A percentile compares a stretch with the other conserved stretches of the same genome.
These are phyloP conservation scores for Mycena citricolor DNA, from an alignment of 1,284 basidiomycete species.

Conservation along the genomic window DNA sequence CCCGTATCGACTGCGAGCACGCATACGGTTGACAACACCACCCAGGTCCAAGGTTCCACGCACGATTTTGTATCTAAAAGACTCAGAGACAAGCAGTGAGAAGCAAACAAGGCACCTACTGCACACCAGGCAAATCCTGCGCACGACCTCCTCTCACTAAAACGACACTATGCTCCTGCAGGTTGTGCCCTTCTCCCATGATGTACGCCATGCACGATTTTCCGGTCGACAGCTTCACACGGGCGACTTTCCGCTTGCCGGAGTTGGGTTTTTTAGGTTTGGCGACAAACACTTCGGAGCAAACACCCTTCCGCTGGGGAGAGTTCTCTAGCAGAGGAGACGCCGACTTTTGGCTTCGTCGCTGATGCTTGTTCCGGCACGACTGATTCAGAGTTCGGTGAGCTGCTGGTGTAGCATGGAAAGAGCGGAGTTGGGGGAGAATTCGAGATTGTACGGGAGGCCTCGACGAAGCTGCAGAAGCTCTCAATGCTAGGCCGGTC, in stretches of 20 bases:
- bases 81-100: conserved; percentile 1
- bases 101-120: conserved; percentile 53
- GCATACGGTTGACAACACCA: conserved; percentile 84
- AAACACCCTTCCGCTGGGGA: conserved; percentile 90
- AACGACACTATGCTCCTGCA: conserved; percentile 98
- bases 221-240: conserved; percentile 91
- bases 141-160: conserved; percentile 91
- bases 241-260: conserved; percentile 94
- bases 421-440: conserved; percentile 45
- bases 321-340: conserved; percentile 78
- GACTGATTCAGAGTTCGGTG: conserved; percentile 81
- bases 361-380: conserved; percentile 59
- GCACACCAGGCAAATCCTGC: conserved; percentile 96
- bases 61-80: conserved; percentile 87
- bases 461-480: too few species aligned
- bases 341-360: conserved; percentile 50
- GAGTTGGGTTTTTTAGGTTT: conserved; percentile 99
- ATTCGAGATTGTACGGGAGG: conserved; percentile 12
- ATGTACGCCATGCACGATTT: conserved; percentile 93
- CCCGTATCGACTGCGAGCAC: conserved; percentile 92
- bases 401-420: conserved; percentile 62
- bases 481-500: too few species aligned
- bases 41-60: conserved; percentile 92
- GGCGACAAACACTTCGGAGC: conserved; percentile 78
- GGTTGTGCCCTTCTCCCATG: conserved; percentile 95